Base-by-base conservation (phyloP, 1,284 basidiomycete species). In the Singerocomus inundabilis region DNA sequence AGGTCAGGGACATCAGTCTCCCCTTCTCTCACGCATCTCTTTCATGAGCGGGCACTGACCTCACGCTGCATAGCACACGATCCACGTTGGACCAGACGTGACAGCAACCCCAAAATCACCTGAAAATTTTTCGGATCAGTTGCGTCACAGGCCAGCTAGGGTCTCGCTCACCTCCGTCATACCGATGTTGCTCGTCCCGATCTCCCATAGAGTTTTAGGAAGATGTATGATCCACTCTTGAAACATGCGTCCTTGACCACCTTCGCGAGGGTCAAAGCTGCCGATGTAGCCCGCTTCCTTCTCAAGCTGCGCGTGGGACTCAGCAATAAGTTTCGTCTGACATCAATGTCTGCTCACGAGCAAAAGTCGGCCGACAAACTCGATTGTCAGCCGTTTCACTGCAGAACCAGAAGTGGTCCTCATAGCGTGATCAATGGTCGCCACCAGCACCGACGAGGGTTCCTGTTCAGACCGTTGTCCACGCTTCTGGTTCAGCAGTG, bases 161-260 rank as follows among this genome's bases (percentile, higher is more conserved):
- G 21, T 30, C 16, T 13, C 31, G 6, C 76, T 55, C 48, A 85
- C 84, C 74, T 86, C 81, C 0, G 82, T 82, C 6, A 77, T 70
- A 4, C 64, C 57, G 9, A 79, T 62, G 59, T 89, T 80, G 43
- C 70, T 79, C 13, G 70, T 69, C 1, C 85, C 86, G 7, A 90
- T 68, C 68, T 96, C 92, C 93, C 93, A 96, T 2, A 96, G 72
- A 8, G 78, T 78, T 64, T 82, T 85, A 0, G 92, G 91, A 33
- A 94, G 74, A 54, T 84, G 79, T 11, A 75, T 59, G 16, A 87
- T 51, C 88, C 89, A 89, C 26, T 82, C 78, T 48, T 80, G 72
- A 29, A 86, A 68, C 51, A 68, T 71, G 32, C 68, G 57, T 38
- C 70, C 65, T 30, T 72, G 66, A 6, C 62, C 66, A 29, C 60